A percentile compares a stretch with the other conserved stretches of the same genome.
Evolutionary conservation across 345 rosid species (phyloP).

Genomic region (Rhodamnia argentea): DNA sequence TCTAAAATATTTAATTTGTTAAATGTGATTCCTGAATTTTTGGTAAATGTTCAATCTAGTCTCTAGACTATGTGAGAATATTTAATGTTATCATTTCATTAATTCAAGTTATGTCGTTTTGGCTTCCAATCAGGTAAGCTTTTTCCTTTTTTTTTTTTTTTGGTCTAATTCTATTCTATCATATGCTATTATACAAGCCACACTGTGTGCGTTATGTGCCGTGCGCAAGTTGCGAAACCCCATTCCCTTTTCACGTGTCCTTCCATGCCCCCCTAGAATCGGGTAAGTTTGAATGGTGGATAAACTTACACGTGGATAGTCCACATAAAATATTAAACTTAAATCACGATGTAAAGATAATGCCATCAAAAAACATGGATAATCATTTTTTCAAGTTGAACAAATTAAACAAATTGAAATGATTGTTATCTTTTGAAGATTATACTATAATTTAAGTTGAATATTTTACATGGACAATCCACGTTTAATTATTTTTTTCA

Average conservation of each 20-base stretch:
- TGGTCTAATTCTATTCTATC: too few species aligned
- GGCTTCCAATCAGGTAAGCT: neutral
- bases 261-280: too few species aligned
- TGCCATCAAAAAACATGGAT: neutral
- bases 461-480: neutral
- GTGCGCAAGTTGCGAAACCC: too few species aligned
- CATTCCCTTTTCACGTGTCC: too few species aligned
- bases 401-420: neutral
- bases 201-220: too few species aligned
- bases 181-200: too few species aligned
- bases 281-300: neutral
- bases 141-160: too few species aligned
- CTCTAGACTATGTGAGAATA: neutral
- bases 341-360: neutral
- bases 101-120: neutral
- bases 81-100: neutral
- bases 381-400: neutral
- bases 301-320: neutral
- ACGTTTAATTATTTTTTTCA: neutral
- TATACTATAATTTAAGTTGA: neutral
- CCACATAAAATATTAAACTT: neutral
- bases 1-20: neutral
- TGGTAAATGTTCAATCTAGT: neutral
- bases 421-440: neutral
- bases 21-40: fast-evolving